Percentiles rank a stretch among this genome's conserved stretches.
Conservation (phyloP, 1,284 basidiomycete species). For the Puccinia coronata region DNA sequence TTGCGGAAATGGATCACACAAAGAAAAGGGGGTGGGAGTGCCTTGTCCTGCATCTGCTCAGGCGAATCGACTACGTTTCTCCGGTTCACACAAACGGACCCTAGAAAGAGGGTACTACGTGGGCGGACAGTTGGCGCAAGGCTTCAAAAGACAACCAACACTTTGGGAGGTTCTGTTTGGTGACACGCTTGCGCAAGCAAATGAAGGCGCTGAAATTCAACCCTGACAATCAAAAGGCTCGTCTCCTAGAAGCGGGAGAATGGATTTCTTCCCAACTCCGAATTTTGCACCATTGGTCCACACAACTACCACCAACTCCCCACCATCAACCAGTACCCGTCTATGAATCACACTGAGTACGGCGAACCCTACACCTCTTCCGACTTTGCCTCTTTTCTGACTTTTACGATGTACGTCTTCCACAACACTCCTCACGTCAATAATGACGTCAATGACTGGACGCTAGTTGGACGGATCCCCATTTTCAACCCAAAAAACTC, state of each 20-base stretch:
- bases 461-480: too few relatives aligned
- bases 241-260: too few relatives aligned
- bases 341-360: too few relatives aligned
- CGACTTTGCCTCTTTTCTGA: too few relatives aligned
- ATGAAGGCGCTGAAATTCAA: too few relatives aligned
- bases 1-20: neutral
- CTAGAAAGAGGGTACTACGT: constrained; percentile 2
- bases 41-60: neutral
- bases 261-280: too few relatives aligned
- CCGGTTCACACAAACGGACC: neutral
- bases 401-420: too few relatives aligned
- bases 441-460: too few relatives aligned
- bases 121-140: neutral
- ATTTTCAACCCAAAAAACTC: neutral
- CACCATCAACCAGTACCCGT: constrained; percentile 10
- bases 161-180: neutral
- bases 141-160: neutral
- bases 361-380: too few relatives aligned
- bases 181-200: neutral
- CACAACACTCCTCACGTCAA: too few relatives aligned
- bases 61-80: neutral
- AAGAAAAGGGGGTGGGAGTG: neutral
- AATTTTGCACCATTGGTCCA: neutral
- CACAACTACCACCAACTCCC: constrained; percentile 1
- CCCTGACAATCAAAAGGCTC: too few relatives aligned